Conservation (phyloP, 371 early-diverging fungal genomes). For the Capniomyces stellatus region DNA sequence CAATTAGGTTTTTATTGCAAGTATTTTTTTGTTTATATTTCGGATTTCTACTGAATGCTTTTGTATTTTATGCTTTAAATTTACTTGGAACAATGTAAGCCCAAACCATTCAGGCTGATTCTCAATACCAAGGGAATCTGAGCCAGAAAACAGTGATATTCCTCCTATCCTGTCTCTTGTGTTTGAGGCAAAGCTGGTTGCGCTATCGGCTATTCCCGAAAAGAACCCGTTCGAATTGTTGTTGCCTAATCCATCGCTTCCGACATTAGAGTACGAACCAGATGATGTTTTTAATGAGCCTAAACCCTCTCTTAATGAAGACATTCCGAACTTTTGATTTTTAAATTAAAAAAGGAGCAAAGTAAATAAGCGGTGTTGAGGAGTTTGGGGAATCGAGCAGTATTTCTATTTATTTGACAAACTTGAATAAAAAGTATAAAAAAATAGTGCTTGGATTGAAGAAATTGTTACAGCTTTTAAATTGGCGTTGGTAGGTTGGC, state of each 20-base stretch:
- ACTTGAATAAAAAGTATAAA: too few relatives aligned
- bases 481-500: too few relatives aligned
- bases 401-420: too few relatives aligned
- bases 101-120: constrained; percentile 25
- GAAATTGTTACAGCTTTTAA: too few relatives aligned
- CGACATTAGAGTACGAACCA: neutral
- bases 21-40: neutral
- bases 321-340: neutral
- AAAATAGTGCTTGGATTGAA: too few relatives aligned
- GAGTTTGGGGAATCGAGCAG: too few relatives aligned
- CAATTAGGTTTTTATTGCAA: too few relatives aligned
- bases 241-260: neutral
- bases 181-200: neutral
- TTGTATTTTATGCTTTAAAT: neutral
- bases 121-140: neutral
- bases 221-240: neutral
- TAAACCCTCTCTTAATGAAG: neutral
- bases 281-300: neutral
- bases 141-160: neutral
- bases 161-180: neutral
- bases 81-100: constrained; percentile 19
- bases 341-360: too few relatives aligned
- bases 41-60: neutral
- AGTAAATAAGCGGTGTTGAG: too few relatives aligned
- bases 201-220: neutral